A percentile compares a stretch with the other conserved stretches of the same genome.
phyloP scores from a whole-genome alignment of 1,284 basidiomycete species.

The Ganoderma sinense region DNA sequence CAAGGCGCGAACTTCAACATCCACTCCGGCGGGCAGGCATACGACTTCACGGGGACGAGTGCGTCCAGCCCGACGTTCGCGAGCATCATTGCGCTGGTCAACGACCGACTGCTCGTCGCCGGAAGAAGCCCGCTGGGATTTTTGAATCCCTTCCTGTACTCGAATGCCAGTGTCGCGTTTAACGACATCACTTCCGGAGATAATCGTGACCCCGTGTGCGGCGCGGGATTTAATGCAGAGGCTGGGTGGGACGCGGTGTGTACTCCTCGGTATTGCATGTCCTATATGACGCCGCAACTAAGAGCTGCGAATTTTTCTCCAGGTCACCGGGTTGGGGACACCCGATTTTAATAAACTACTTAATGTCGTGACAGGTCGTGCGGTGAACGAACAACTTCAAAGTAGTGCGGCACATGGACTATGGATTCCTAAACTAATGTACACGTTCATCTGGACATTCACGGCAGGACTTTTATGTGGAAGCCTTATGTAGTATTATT shows the following conservation, averaged over 20 bases:
- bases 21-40: conserved; percentile 53
- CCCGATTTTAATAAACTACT: conserved; percentile 64
- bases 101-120: conserved; percentile 60
- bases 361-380: conserved; percentile 5
- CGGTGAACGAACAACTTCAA: not conserved
- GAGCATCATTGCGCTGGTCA: conserved; percentile 63
- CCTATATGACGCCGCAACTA: not conserved
- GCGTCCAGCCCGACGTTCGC: conserved; percentile 55
- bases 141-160: conserved; percentile 62
- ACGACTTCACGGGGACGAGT: conserved; percentile 54
- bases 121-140: conserved; percentile 63
- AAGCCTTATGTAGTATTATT: not conserved
- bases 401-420: not conserved
- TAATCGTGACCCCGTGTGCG: conserved; percentile 37
- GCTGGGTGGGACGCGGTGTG: conserved; percentile 48
- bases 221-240: conserved; percentile 45
- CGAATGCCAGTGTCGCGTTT: conserved; percentile 41
- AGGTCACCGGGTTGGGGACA: conserved; percentile 70
- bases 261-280: not conserved
- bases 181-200: conserved; percentile 33
- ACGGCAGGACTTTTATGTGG: not conserved
- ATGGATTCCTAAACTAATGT: not conserved
- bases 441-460: not conserved
- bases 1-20: conserved; percentile 56
- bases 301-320: not conserved